A percentile compares a stretch with the other conserved stretches of the same genome.
These are phyloP conservation scores for Hyaloscypha hepaticicola DNA, from an alignment of 495 filamentous ascomycete genomes.

Conservation along the genomic window DNA sequence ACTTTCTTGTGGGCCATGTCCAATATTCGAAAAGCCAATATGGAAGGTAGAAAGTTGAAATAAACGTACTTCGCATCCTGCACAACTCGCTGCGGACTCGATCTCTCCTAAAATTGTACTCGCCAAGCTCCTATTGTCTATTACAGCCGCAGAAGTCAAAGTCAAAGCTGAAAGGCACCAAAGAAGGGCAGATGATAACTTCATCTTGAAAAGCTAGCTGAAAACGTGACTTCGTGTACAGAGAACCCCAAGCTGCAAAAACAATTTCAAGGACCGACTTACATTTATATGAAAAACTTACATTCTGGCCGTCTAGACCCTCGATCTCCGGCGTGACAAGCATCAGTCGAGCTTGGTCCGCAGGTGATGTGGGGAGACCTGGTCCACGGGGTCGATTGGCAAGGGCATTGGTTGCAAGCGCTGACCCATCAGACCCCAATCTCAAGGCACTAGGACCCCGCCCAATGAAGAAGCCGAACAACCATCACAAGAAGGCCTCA, in stretches of 20 bases:
- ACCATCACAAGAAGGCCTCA: neutral
- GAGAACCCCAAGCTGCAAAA: neutral
- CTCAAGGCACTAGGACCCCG: neutral
- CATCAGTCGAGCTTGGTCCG: neutral
- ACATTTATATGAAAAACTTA: neutral
- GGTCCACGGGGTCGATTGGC: neutral
- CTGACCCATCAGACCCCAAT: neutral
- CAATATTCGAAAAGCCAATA: neutral
- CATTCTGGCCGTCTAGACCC: neutral
- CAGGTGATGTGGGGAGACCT: slow-evolving; percentile 1
- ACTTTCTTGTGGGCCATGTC: neutral
- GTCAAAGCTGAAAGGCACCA: neutral
- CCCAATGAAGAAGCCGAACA: neutral
- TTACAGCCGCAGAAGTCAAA: neutral
- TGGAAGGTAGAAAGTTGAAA: neutral
- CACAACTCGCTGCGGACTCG: neutral
- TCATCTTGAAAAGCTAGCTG: neutral
- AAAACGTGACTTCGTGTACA: neutral
- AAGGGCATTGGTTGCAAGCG: neutral
- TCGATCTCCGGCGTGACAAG: neutral
- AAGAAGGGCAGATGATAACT: neutral
- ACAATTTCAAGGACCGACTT: neutral
- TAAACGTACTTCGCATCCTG: neutral
- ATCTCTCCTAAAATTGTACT: slow-evolving; percentile 2
- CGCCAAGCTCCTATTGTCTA: neutral